phyloP scores from a whole-genome alignment of 208 protist genomes.

The Trypanosoma conorhini region DNA sequence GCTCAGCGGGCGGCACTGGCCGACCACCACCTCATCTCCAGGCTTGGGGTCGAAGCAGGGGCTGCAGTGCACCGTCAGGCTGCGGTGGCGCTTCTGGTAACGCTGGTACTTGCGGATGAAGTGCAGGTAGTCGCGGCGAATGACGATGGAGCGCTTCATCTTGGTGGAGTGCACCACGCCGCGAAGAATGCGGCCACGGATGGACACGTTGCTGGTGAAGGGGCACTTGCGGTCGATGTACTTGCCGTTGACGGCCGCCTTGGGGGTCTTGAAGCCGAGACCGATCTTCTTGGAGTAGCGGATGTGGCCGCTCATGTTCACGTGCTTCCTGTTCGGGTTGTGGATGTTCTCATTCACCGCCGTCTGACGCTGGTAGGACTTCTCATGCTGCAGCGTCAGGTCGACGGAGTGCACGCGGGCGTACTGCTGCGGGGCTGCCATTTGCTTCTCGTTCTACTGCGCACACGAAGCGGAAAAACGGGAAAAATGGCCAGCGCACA shows the following conservation, averaged over 20 bases:
- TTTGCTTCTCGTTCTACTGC: constrained; percentile 90
- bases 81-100: constrained; percentile 99
- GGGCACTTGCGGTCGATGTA: constrained; percentile 99
- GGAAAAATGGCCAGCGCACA: constrained; percentile 95
- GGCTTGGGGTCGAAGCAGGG: constrained; percentile 98
- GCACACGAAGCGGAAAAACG: constrained; percentile 32
- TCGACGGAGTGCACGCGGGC: constrained; percentile 70
- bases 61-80: constrained; percentile 98
- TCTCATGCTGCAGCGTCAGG: constrained; percentile 90
- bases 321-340: constrained; percentile 42
- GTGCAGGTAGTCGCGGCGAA: constrained; percentile 99
- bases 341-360: constrained; percentile 91
- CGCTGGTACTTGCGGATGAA: constrained; percentile 99
- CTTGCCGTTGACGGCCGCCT: constrained; percentile 97
- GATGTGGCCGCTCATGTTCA: constrained; percentile 82
- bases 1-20: constrained; percentile 99
- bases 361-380: constrained; percentile 93
- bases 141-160: constrained; percentile 99
- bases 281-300: constrained; percentile 98
- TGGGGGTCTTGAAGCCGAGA: constrained; percentile 99
- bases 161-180: constrained; percentile 98
- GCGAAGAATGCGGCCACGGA: constrained; percentile 99
- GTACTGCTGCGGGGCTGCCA: constrained; percentile 85
- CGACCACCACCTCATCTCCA: constrained; percentile 99
- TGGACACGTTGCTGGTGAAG: constrained; percentile 99